Evolutionary conservation across 2,329 filamentous ascomycete genomes (phyloP), one percentile per base, ranked within the genome.

Genomic region (Botrytis cinerea): DNA sequence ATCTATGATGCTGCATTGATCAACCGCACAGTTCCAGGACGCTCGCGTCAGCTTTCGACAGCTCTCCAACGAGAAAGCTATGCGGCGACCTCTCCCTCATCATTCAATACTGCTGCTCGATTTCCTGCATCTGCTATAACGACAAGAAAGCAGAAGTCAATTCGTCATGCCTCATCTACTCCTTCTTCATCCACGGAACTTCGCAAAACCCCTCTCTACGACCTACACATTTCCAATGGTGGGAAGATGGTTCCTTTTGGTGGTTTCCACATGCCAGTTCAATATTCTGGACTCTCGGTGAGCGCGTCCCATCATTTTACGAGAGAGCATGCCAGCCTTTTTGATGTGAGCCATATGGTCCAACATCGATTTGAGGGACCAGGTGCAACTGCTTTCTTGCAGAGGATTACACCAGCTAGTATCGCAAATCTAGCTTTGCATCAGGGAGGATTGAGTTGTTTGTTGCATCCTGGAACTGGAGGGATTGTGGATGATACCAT

Each of bases 181-280:
- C 38, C 75, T n/a, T 32, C 63, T 14, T 25, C 51, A 57, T 35
- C 76, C 72, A 60, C 73, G 10, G 80, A 81, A 32, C 84, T 88
- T 76, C 85, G 82, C 79, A 91, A 87, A 83, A 97, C 93, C 4
- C 90, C 91, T 43, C 86, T 98, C 35, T 92, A 95, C 82, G 90
- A 94, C 79, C 85, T 97, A 35, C 93, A 97, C 82, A 80, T 95
- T 75, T 87, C 89, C 74, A 86, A 93, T 81, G 93, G 93, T 78
- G 96, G 88, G 77, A 98, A 97, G 85, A 96, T 98, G 90, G 95
- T 98, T 68, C 93, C 94, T n/a, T 99, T 98, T 83, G 95, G 93
- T 76, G 94, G 94, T 77, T 97, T 91, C 85, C 87, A 89, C 78
- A 98, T 99, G 94, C 96, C 96, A 12, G 90, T 99, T 62, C 92